phyloP scores from a whole-genome alignment of 2,329 filamentous ascomycete genomes.

The Epichloe gansuensis region DNA sequence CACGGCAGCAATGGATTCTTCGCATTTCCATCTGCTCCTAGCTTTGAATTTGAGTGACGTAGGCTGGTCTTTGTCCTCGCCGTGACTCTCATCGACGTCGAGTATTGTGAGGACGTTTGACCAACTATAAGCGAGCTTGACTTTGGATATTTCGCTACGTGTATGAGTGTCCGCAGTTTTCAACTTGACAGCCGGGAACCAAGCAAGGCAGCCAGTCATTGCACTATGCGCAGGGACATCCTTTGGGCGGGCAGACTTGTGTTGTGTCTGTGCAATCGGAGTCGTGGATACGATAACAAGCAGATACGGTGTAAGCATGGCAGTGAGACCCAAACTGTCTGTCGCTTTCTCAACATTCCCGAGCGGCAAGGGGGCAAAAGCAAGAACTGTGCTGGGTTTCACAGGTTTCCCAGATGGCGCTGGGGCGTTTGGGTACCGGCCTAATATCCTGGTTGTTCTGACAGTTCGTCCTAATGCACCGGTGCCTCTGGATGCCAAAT shows the following conservation, averaged over 20 bases:
- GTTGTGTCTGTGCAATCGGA: slow-evolving; percentile 88
- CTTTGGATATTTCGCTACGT: slow-evolving; percentile 59
- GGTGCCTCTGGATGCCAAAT: slow-evolving; percentile 82
- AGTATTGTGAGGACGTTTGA: slow-evolving; percentile 93
- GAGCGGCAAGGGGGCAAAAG: slow-evolving; percentile 78
- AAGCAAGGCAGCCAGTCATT: slow-evolving; percentile 86
- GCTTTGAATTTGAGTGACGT: slow-evolving; percentile 68
- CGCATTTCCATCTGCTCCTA: slow-evolving; percentile 80
- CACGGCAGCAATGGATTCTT: slow-evolving; percentile 90
- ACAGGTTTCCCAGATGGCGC: slow-evolving; percentile 51
- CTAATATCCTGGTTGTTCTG: slow-evolving; percentile 81
- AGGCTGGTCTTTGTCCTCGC: slow-evolving; percentile 63
- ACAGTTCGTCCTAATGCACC: slow-evolving; percentile 76
- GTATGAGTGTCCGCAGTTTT: slow-evolving; percentile 60
- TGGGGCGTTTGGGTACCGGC: slow-evolving; percentile 69
- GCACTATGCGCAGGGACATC: slow-evolving; percentile 82
- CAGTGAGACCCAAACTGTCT: slow-evolving; percentile 80
- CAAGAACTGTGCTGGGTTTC: slow-evolving; percentile 90
- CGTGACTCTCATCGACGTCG: slow-evolving; percentile 65
- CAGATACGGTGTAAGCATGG: slow-evolving; percentile 89
- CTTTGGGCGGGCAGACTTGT: slow-evolving; percentile 84
- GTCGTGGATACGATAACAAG: slow-evolving; percentile 96
- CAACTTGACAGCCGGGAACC: slow-evolving; percentile 92
- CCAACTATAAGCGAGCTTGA: slow-evolving; percentile 95
- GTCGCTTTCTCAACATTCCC: slow-evolving; percentile 89